These are phyloP conservation scores for Fusarium irregulare DNA, from an alignment of 2,329 filamentous ascomycete species.

Conservation along the genomic window DNA sequence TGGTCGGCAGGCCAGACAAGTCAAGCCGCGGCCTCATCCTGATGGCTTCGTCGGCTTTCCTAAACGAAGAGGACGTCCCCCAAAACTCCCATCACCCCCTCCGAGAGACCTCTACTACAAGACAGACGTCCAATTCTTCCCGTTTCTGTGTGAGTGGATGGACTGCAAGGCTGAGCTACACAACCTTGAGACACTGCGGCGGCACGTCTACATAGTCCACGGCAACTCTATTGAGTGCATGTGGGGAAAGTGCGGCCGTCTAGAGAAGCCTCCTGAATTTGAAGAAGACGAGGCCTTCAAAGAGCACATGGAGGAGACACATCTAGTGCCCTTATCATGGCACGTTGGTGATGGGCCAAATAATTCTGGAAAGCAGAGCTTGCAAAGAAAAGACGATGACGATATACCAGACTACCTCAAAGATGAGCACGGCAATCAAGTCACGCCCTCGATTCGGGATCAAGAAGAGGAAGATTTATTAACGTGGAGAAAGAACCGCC, in stretches of 20 bases:
- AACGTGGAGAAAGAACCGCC: conserved; percentile 58
- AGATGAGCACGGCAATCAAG: conserved; percentile 63
- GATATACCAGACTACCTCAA: conserved; percentile 63
- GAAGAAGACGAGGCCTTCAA: conserved; percentile 53
- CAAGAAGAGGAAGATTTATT: conserved; percentile 63
- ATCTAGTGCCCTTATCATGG: conserved; percentile 66
- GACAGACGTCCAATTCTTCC: conserved; percentile 58
- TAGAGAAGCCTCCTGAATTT: conserved; percentile 50
- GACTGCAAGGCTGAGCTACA: conserved; percentile 70
- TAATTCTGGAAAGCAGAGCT: conserved; percentile 50
- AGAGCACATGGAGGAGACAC: conserved; percentile 64
- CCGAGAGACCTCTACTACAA: conserved; percentile 56
- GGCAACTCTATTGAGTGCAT: conserved; percentile 43
- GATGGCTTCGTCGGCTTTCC: conserved; percentile 41
- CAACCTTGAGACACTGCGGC: conserved; percentile 68
- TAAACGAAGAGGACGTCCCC: conserved; percentile 58
- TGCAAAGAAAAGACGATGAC: conserved; percentile 43
- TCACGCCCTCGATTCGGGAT: conserved; percentile 67
- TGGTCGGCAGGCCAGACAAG: conserved; percentile 40
- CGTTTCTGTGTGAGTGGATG: conserved; percentile 70
- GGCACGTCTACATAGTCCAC: conserved; percentile 66
- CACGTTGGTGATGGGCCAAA: conserved; percentile 69
- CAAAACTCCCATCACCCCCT: conserved; percentile 53
- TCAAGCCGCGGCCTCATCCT: conserved; percentile 45
- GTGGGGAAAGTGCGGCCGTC: conserved; percentile 49